Evolutionary conservation across 2,329 filamentous ascomycete species (phyloP).

Genomic region (Diaporthe amygdali): DNA sequence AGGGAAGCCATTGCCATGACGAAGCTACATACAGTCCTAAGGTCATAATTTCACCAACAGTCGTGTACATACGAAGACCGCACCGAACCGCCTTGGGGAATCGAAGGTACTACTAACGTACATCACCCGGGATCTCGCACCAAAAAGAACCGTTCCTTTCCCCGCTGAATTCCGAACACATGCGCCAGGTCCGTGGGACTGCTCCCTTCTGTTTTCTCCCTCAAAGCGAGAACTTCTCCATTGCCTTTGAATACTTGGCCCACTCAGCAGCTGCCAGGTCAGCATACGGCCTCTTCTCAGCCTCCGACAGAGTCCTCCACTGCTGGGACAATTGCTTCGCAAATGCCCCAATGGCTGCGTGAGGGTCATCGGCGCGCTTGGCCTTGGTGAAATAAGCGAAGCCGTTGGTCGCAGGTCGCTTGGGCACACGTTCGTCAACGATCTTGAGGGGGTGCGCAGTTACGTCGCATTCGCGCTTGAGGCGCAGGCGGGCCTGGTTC

Average conservation of each 20-base stretch:
- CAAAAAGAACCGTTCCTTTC: slow-evolving; percentile 12
- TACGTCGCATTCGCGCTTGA: slow-evolving; percentile 42
- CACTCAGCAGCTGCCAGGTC: slow-evolving; percentile 37
- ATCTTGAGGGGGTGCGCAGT: slow-evolving; percentile 36
- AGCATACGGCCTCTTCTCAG: slow-evolving; percentile 43
- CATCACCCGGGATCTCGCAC: slow-evolving; percentile 3
- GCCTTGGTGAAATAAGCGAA: slow-evolving; percentile 46
- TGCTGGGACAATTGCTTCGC: slow-evolving; percentile 35
- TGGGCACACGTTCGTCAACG: slow-evolving; percentile 54
- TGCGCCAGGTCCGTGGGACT: background rate
- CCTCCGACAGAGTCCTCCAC: slow-evolving; percentile 49
- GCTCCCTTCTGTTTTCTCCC: background rate
- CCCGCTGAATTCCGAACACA: background rate
- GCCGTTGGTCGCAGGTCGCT: slow-evolving; percentile 34
- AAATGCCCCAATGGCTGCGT: slow-evolving; percentile 25
- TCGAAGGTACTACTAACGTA: slow-evolving; percentile 18
- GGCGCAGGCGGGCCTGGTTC: slow-evolving; percentile 50
- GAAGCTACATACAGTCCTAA: slow-evolving; percentile 9
- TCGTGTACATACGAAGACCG: background rate
- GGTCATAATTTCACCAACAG: background rate
- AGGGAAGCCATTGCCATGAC: background rate
- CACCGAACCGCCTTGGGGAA: slow-evolving; percentile 5
- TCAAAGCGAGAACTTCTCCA: slow-evolving; percentile 27
- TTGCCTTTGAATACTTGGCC: slow-evolving; percentile 38
- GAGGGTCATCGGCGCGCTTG: slow-evolving; percentile 35